Base-by-base conservation (phyloP, 768 basidiomycete species). In the Suillus subalutaceus region DNA sequence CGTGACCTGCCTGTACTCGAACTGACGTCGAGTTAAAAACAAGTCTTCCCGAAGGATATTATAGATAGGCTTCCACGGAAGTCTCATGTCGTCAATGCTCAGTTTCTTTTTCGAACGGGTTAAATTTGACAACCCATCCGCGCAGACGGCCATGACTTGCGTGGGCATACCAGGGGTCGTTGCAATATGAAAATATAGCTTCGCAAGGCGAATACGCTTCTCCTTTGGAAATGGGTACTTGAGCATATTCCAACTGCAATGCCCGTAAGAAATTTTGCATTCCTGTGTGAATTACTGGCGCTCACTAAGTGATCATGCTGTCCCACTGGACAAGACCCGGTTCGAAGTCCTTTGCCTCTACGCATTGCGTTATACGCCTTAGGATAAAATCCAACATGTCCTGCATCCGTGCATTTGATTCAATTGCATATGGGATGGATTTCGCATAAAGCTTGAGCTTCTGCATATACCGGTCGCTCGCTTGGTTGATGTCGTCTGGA, bases 161-260 rank as follows among this genome's bases (percentile, higher is more conserved):
- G 82, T 83, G 7, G 91, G 84, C 86, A 93, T 87, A 57, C 92
- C 92, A 16, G 93, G 92, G n/a, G 83, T 86, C 55, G 88, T 85
- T 74, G 86, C 85, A 44, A 95, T 73, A 75, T 92, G 85, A 73
- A 89, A 96, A 79, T 92, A 96, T 5, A 96, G 78, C 76, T 88
- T 90, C 57, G 90, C 88, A 38, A 96, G 80, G 50, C 79, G 82
- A 63, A 94, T 86, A 64, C 94, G 84, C 71, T 88, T 90, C 67
- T 88, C 88, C 73, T 90, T 90, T 64, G 92, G 92, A 72, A 96
- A 89, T 43, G 92, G 94, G 73, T 94, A 95, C 73, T 93, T 92
- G 75, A 96, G 84, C 81, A 89, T 89, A 55, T 79, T 77, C 93
- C 93, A 95, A 73, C 92, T 93, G 71, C 66, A 46, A 38, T 48